phyloP scores from a whole-genome alignment of 495 filamentous ascomycete genomes.

The Hypomontagnella submonticulosa region DNA sequence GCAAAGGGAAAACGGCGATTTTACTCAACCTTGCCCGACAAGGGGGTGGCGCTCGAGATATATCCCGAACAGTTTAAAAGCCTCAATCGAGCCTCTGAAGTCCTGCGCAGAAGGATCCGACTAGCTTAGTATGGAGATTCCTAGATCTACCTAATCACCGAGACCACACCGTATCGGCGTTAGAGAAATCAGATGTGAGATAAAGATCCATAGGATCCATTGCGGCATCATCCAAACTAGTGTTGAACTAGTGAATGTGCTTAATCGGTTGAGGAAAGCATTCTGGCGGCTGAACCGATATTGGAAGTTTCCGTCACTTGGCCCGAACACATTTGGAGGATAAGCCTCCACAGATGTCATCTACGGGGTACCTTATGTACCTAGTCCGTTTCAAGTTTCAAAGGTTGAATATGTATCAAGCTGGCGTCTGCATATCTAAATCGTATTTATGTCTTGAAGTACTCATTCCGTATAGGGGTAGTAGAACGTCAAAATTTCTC shows the following conservation, averaged over 20 bases:
- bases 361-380: too few species aligned
- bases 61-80: constrained; percentile 23
- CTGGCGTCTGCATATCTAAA: too few species aligned
- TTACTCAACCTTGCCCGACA: constrained; percentile 16
- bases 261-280: not conserved
- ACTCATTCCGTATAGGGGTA: too few species aligned
- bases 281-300: constrained; percentile 7
- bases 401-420: too few species aligned
- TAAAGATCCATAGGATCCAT: not conserved
- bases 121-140: not conserved
- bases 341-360: too few species aligned
- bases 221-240: not conserved
- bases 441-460: too few species aligned
- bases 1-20: constrained; percentile 7
- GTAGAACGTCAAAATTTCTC: too few species aligned
- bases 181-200: too few species aligned
- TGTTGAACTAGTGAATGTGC: constrained; percentile 10
- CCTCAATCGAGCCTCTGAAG: constrained; percentile 26
- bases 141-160: constrained; percentile 16
- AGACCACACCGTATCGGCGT: not conserved
- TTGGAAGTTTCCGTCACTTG: too few species aligned
- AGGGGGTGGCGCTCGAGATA: constrained; percentile 19
- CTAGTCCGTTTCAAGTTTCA: too few species aligned
- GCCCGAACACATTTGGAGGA: too few species aligned
- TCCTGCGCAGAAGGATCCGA: constrained; percentile 29